Base-by-base conservation (phyloP, 1,284 basidiomycete genomes). In the Apiotrichum domesticum region DNA sequence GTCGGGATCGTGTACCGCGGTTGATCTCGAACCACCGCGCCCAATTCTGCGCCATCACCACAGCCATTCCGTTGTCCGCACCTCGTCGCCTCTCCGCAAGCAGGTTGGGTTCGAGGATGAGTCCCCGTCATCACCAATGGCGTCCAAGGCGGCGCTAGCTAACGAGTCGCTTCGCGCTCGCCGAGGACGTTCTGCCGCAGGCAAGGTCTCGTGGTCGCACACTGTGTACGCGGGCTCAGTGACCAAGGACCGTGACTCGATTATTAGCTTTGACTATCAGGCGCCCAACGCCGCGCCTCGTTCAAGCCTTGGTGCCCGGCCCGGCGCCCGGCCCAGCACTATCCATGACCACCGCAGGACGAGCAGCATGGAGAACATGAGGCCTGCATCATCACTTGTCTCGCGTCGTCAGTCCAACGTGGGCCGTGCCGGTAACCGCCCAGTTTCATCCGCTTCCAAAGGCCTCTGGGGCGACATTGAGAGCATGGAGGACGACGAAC, bases 21-120 rank as follows among this genome's bases (percentile, higher is more conserved):
- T 29, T 29, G 29, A 29, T 29, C 29, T 29, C 13, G 49, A 50
- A 14, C 49, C 33, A 3, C 56, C 51, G 1, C 51, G 51, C 7
- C 57, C 57, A 2, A 58, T 58, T 33, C 44, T 58, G 14, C 49
- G 52, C 14, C 48, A 54, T n/a, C 45, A 54, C 40, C 37, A 33
- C n/a, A 55, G 52, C 49, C 35, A 37, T 11, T 49, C 47, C 15
- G 32, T 41, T 4, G 57, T 55, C 8, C 53, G 50, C 35, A 55
- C 52, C 41, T 59, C 57, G 32, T 59, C 57, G 6, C 57, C 57
- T 0, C 51, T 59, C 29, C 49, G 57, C 3, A 42, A 55, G 42
- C 57, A 59, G 46, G 57, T 59, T 1, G 57, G 57, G 10, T 55
- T 52, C 32, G 57, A 59, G 3, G 54, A 55, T 13, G 35, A 50